These are phyloP conservation scores for Aspergillus nanangensis DNA, from an alignment of 495 filamentous ascomycete species.

Conservation along the genomic window DNA sequence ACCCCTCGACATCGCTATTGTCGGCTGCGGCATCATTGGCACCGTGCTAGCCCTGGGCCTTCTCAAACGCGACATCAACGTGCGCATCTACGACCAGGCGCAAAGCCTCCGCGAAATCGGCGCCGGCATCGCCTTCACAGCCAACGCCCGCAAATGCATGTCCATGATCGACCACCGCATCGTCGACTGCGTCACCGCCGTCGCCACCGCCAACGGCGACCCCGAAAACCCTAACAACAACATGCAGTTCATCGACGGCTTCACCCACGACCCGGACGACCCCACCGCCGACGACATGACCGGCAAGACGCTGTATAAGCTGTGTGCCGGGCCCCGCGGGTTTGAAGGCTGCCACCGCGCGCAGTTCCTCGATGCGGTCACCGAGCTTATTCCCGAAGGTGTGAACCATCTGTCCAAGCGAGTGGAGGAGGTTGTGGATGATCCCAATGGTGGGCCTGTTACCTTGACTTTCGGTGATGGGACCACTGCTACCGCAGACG, in stretches of 20 bases:
- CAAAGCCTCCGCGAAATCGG: conserved; percentile 33
- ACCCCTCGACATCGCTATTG: conserved; percentile 29
- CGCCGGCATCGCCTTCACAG: conserved; percentile 42
- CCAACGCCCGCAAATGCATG: conserved; percentile 27
- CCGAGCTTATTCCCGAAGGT: conserved; percentile 45
- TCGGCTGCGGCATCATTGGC: conserved; percentile 44
- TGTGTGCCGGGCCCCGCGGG: conserved; percentile 20
- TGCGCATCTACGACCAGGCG: conserved; percentile 41
- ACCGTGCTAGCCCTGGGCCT: conserved; percentile 35
- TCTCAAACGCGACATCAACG: conserved; percentile 22
- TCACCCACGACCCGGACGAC: conserved; percentile 12
- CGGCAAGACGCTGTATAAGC: conserved; percentile 8
- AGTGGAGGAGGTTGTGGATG: conserved; percentile 19
- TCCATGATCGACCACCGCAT: conserved; percentile 14
- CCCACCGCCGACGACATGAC: conserved; percentile 12
- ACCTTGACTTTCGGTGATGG: conserved; percentile 53
- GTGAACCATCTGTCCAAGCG: conserved; percentile 36
- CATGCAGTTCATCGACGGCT: conserved; percentile 33
- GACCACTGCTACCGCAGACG: conserved; percentile 44
- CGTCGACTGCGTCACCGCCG: conserved; percentile 11
- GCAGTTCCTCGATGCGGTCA: conserved; percentile 53
- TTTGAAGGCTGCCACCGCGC: conserved; percentile 49
- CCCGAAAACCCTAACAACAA: conserved; percentile 15
- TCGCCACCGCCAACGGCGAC: conserved; percentile 17
- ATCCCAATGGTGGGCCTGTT: conserved; percentile 24